Conservation (phyloP, 2,329 filamentous ascomycete genomes). For the Alternaria arbusti region DNA sequence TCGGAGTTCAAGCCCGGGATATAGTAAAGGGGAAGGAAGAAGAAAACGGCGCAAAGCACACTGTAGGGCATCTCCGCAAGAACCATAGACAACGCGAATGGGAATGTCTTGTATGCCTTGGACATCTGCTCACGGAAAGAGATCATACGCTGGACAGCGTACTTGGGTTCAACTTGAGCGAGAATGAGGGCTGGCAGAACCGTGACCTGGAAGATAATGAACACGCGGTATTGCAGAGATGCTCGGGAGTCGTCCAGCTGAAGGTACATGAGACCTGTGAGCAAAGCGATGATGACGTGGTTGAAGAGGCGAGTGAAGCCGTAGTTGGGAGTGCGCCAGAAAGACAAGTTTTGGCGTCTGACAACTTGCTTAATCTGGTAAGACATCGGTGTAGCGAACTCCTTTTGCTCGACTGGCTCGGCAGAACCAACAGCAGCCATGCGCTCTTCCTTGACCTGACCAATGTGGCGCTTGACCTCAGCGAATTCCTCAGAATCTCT, state of each 20-base stretch:
- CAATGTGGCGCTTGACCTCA: constrained; percentile 69
- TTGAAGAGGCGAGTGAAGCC: constrained; percentile 87
- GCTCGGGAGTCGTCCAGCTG: constrained; percentile 76
- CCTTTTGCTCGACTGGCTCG: constrained; percentile 64
- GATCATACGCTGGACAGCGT: constrained; percentile 77
- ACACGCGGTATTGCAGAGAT: constrained; percentile 83
- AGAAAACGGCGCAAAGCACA: constrained; percentile 77
- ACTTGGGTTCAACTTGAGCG: constrained; percentile 83
- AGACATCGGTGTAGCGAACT: constrained; percentile 80
- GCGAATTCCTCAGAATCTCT: constrained; percentile 73
- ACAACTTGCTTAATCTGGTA: constrained; percentile 82
- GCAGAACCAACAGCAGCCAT: constrained; percentile 54
- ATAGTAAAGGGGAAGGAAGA: constrained; percentile 86
- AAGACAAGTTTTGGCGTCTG: constrained; percentile 74
- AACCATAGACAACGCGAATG: constrained; percentile 80
- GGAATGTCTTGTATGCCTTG: constrained; percentile 84
- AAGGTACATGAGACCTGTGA: constrained; percentile 81
- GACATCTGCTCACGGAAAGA: constrained; percentile 86
- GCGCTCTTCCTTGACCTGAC: constrained; percentile 68
- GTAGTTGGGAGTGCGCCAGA: constrained; percentile 88
- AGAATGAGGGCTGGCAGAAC: constrained; percentile 84
- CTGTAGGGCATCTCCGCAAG: constrained; percentile 85
- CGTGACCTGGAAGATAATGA: constrained; percentile 88
- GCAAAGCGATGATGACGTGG: constrained; percentile 76
- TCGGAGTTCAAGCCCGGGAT: constrained; percentile 74